Evolutionary conservation across 2,329 filamentous ascomycete species (phyloP).

Genomic region (Fusarium albidum): DNA sequence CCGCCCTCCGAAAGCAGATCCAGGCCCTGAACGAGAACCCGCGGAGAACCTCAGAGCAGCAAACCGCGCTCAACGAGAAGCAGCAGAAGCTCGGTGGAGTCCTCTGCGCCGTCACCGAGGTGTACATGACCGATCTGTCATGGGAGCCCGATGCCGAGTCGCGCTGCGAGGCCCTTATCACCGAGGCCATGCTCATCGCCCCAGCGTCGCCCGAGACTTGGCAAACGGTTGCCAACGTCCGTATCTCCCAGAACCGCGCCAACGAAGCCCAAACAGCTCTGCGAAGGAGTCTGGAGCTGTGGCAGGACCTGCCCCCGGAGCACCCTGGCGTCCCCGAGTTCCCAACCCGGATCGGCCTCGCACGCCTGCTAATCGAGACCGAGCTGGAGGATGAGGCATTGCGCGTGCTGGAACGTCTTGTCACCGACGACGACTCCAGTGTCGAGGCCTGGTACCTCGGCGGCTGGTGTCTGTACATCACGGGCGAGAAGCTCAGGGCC

Average conservation of each 20-base stretch:
- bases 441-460: constrained; percentile 98
- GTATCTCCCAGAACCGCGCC: constrained; percentile 83
- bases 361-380: constrained; percentile 88
- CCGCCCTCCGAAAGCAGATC: constrained; percentile 76
- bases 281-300: constrained; percentile 79
- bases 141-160: constrained; percentile 91
- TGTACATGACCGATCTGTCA: constrained; percentile 98
- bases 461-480: constrained; percentile 88
- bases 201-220: constrained; percentile 87
- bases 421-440: constrained; percentile 90
- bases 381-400: constrained; percentile 86
- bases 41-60: constrained; percentile 49
- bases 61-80: constrained; percentile 68
- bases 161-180: constrained; percentile 86
- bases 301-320: constrained; percentile 79
- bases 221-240: constrained; percentile 92
- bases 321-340: constrained; percentile 84
- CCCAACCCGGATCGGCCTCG: constrained; percentile 82
- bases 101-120: constrained; percentile 93
- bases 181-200: constrained; percentile 86
- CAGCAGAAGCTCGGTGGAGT: constrained; percentile 85
- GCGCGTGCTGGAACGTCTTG: constrained; percentile 82
- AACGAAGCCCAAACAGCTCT: constrained; percentile 86
- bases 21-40: constrained; percentile 63
- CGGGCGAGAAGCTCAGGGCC: constrained; percentile 70